phyloP scores from a whole-genome alignment of 129 eudicot species.

The Arctium lappa region DNA sequence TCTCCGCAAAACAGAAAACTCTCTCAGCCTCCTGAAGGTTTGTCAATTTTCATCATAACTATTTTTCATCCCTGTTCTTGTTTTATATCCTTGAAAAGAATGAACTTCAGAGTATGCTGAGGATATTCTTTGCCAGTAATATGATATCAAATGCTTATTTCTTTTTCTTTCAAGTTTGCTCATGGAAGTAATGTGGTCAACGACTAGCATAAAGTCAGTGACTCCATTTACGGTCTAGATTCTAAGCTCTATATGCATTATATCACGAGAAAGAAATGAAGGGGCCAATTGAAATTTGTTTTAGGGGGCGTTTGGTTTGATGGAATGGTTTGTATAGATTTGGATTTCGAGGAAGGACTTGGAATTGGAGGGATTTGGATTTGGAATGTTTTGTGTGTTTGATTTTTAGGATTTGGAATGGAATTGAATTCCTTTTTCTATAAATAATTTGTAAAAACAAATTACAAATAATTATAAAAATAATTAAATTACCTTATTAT shows the following conservation, averaged over 20 bases:
- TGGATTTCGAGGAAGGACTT: no score
- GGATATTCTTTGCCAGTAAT: neutral
- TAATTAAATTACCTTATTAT: no score
- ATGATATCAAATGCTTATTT: neutral
- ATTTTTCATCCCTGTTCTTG: neutral
- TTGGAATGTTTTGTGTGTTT: no score
- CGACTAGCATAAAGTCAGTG: neutral
- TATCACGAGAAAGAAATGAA: neutral
- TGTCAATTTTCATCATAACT: neutral
- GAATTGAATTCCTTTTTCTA: no score
- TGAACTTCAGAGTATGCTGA: neutral
- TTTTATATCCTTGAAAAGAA: neutral
- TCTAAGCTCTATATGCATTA: neutral
- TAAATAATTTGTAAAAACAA: no score
- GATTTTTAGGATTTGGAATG: no score
- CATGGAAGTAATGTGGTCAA: neutral
- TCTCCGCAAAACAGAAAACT: conserved; percentile 78
- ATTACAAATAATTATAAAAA: no score
- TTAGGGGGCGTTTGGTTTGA: no score
- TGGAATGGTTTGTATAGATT: no score
- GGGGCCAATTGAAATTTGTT: neutral
- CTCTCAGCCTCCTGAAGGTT: conserved; percentile 83
- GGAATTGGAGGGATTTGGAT: no score
- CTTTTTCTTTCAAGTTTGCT: neutral
- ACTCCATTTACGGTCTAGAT: neutral